Base-by-base conservation (phyloP, 371 early-diverging fungal genomes). In the Actinomucor elegans region DNA sequence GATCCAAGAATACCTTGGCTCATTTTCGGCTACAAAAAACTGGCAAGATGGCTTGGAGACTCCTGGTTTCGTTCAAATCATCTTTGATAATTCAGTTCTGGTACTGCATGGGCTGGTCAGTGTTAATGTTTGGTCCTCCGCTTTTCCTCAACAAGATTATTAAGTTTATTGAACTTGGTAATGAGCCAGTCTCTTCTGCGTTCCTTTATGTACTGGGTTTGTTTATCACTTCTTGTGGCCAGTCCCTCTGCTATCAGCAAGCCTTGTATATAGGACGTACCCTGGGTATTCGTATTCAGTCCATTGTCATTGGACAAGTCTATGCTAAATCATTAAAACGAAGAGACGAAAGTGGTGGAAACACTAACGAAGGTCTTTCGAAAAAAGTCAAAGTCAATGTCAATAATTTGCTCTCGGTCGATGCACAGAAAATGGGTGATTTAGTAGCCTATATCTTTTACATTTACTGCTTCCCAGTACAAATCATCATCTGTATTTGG, bases 131-230 rank as follows among this genome's bases (percentile, higher is more conserved):
- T 59, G 81, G 75, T 40, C 80, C 84, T 36, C 81, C 84, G 2
- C 72, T 62, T 48, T 84, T 76, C 44, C 69, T 81, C 48, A 81
- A 81, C 67, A 67, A 63, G 67, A 79, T 84, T 34, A 67, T 86
- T 61, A 64, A 62, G 28, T 82, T 68, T 52, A 75, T 84, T 48
- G 83, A 86, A 59, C 57, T 73, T 47, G 45, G 40, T 14, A 26
- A 61, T 36, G 37, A 42, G 23, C 70, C 77, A 15, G 57, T 56
- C 1, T 41, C 61, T 5, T 63, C 71, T 6, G 82, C 85, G 1
- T 88, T 78, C 32, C 50, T 83, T n/a, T 86, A 84, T 43, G 86
- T 85, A 0, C 47, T 84, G 29, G 86, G 83, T 1, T 58, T 90
- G 21, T 75, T 88, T 57, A 24, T 86, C 34, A 67, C 79, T 10